These are phyloP conservation scores for Cinnamomum chago DNA, from an alignment of 164 flowering plant species.

Conservation along the genomic window DNA sequence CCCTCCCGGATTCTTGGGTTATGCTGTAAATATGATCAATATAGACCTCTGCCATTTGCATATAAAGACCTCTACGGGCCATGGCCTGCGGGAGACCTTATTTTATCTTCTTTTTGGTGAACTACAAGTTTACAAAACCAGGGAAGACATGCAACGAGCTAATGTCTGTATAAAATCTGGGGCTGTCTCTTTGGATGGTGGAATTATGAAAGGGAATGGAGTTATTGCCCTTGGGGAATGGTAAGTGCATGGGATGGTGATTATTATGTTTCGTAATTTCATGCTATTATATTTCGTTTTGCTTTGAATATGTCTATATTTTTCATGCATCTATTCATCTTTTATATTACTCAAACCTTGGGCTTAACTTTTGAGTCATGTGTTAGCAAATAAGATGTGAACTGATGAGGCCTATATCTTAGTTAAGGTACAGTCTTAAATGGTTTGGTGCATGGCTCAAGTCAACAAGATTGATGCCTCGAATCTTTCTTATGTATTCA, in stretches of 20 bases:
- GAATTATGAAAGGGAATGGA: conserved; percentile 46
- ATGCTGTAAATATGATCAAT: conserved; percentile 64
- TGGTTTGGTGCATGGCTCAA: too few species aligned
- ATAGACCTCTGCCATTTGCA: conserved; percentile 26
- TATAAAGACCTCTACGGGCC: conserved; percentile 32
- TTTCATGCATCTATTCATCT: too few species aligned
- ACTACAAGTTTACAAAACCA: conserved; percentile 63
- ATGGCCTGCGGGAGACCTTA: conserved; percentile 65
- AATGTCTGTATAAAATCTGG: conserved; percentile 26
- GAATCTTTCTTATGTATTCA: too few species aligned
- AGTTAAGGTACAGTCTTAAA: too few species aligned
- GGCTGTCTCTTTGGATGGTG: conserved; percentile 75
- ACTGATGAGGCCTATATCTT: too few species aligned
- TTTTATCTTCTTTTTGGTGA: conserved; percentile 58
- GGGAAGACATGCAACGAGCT: conserved; percentile 40
- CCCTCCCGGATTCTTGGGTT: conserved; percentile 54
- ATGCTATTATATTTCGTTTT: background rate
- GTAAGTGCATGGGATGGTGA: conserved; percentile 26
- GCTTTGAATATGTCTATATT: too few species aligned
- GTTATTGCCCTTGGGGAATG: conserved; percentile 38
- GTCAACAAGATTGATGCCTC: too few species aligned
- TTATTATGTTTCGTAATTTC: background rate
- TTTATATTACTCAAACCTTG: too few species aligned
- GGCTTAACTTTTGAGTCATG: too few species aligned
- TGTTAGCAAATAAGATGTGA: too few species aligned